Percentiles rank a stretch among this genome's conserved stretches.
These are phyloP conservation scores for Apophysomyces variabilis DNA, from an alignment of 371 early-diverging fungal genomes.

Conservation along the genomic window DNA sequence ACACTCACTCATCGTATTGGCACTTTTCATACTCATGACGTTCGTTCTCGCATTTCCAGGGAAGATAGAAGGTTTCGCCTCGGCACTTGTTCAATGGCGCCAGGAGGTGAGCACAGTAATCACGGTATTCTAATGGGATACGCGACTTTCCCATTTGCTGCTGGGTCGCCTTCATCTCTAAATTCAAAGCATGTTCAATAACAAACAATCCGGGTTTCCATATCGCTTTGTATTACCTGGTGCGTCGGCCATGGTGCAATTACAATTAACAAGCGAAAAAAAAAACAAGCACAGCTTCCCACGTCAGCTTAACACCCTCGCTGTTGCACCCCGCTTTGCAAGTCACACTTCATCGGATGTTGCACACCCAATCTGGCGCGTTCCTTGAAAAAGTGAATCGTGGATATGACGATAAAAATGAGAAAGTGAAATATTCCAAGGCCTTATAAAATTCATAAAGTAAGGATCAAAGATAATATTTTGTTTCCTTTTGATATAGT, in stretches of 20 bases:
- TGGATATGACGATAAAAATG: too few species aligned
- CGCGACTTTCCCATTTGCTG: conserved; percentile 84
- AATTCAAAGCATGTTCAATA: neutral
- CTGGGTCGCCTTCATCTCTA: conserved; percentile 85
- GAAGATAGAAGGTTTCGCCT: conserved; percentile 81
- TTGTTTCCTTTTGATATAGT: too few species aligned
- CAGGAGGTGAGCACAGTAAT: conserved; percentile 92
- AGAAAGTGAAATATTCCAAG: too few species aligned
- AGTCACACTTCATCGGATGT: too few species aligned
- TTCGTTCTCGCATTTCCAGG: conserved; percentile 94
- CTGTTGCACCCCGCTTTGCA: too few species aligned
- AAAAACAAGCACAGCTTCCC: conserved; percentile 6
- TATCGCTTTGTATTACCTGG: conserved; percentile 12
- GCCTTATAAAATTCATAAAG: too few species aligned
- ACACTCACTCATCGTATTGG: conserved; percentile 91
- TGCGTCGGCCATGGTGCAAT: conserved; percentile 16
- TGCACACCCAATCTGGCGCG: too few species aligned
- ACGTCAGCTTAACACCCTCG: conserved; percentile 3
- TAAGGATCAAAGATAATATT: too few species aligned
- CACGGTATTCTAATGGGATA: conserved; percentile 89
- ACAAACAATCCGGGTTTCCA: neutral
- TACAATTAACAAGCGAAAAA: conserved; percentile 8
- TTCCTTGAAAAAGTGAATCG: too few species aligned
- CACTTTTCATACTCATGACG: conserved; percentile 92
- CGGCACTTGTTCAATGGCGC: conserved; percentile 93